A percentile compares a stretch with the other conserved stretches of the same genome.
These are phyloP conservation scores for Nelumbo lutea DNA, from an alignment of 164 flowering plant genomes.

Conservation along the genomic window DNA sequence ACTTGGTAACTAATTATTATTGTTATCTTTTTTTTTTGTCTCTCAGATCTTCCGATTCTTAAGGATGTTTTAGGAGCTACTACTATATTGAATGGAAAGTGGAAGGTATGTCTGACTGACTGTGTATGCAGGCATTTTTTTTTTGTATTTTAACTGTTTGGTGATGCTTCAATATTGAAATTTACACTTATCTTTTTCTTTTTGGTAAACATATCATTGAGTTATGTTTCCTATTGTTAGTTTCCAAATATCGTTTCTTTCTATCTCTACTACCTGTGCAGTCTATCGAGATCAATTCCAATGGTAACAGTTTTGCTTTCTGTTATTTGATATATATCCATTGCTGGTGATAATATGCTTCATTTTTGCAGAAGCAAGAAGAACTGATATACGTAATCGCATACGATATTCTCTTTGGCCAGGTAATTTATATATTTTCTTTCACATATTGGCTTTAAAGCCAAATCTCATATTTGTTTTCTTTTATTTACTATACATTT, in stretches of 20 bases:
- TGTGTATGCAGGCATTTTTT: not conserved
- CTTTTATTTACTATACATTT: too few species aligned
- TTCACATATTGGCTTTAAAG: not conserved
- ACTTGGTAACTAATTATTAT: not conserved
- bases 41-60: slow-evolving; percentile 57
- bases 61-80: slow-evolving; percentile 61
- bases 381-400: slow-evolving; percentile 63
- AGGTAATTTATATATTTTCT: slow-evolving; percentile 34
- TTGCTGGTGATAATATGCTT: not conserved
- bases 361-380: slow-evolving; percentile 59
- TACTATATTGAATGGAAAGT: slow-evolving; percentile 49
- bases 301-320: not conserved
- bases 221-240: too few species aligned
- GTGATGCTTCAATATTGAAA: not conserved
- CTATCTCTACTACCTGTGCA: too few species aligned
- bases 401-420: slow-evolving; percentile 81
- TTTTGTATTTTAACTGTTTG: not conserved
- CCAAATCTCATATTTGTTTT: too few species aligned
- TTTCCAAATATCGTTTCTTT: too few species aligned
- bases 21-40: not conserved
- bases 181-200: not conserved
- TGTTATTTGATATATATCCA: not conserved
- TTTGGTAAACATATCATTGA: too few species aligned
- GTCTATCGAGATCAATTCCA: too few species aligned
- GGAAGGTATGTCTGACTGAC: slow-evolving; percentile 56